phyloP scores from a whole-genome alignment of 148 eudicot species.

The Spergularia bocconei region DNA sequence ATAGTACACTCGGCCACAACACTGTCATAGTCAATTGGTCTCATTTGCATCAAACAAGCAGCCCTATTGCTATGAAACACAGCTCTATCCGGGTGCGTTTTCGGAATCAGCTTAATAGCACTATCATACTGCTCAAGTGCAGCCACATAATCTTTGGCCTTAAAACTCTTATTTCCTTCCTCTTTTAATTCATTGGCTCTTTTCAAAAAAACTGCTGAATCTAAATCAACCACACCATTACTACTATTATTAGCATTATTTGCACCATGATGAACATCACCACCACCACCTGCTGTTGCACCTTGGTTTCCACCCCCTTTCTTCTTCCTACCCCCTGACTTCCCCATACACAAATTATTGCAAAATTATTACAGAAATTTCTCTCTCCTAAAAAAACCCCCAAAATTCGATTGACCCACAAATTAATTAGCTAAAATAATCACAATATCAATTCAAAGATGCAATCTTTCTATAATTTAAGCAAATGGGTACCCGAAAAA shows the following conservation, averaged over 20 bases:
- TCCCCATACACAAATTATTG: slow-evolving; percentile 67
- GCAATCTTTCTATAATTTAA: slow-evolving; percentile 17
- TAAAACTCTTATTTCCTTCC: slow-evolving; percentile 76
- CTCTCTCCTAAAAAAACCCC: slow-evolving; percentile 6
- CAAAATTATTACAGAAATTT: too few relatives aligned
- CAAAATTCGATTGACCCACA: background rate
- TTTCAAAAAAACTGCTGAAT: slow-evolving; percentile 63
- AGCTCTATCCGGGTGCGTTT: slow-evolving; percentile 75
- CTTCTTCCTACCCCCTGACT: slow-evolving; percentile 86
- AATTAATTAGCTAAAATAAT: background rate
- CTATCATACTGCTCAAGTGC: slow-evolving; percentile 81
- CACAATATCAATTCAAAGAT: slow-evolving; percentile 18
- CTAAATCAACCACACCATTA: slow-evolving; percentile 51
- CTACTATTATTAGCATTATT: slow-evolving; percentile 40
- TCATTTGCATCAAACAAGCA: slow-evolving; percentile 97
- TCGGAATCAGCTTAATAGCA: slow-evolving; percentile 79
- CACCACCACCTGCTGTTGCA: background rate
- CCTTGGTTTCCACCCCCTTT: slow-evolving; percentile 54
- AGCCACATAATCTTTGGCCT: slow-evolving; percentile 63
- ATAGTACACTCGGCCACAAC: slow-evolving; percentile 73
- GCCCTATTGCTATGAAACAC: slow-evolving; percentile 90
- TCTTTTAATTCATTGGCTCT: slow-evolving; percentile 91
- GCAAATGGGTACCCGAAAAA: background rate
- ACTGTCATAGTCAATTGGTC: slow-evolving; percentile 70
- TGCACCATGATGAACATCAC: slow-evolving; percentile 30